Evolutionary conservation across 176 grass and related monocot species (phyloP).

Genomic region (Thalia dealbata): DNA sequence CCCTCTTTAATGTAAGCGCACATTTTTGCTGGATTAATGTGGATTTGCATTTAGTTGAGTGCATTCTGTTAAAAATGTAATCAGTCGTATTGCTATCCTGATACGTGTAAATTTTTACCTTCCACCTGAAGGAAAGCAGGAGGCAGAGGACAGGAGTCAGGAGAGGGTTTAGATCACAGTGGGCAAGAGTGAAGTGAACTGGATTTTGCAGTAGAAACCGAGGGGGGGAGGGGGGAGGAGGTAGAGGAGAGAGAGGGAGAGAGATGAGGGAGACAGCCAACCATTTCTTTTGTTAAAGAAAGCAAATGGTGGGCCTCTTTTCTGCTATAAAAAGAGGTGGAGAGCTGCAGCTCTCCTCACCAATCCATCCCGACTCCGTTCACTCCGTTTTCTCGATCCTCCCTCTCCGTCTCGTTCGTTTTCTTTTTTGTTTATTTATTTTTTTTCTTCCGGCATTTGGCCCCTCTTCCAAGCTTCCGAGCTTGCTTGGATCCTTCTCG

Average conservation of each 20-base stretch:
- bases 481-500: not conserved
- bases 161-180: not conserved
- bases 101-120: no score
- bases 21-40: no score
- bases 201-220: not conserved
- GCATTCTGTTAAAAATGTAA: no score
- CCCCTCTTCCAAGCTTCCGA: not conserved
- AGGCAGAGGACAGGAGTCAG: no score
- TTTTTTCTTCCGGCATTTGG: not conserved
- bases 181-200: not conserved
- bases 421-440: no score
- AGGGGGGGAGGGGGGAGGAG: not conserved
- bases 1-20: no score
- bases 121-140: no score
- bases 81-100: no score
- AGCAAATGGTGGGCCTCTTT: not conserved
- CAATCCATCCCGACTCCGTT: conserved; percentile 5
- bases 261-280: not conserved
- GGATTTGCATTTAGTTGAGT: no score
- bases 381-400: conserved; percentile 9
- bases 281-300: not conserved
- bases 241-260: not conserved
- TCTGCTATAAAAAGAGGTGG: not conserved
- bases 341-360: not conserved
- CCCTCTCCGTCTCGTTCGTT: not conserved